Evolutionary conservation across 805 yeast genomes (phyloP).

Genomic region (Isabelozyma gotoi): DNA sequence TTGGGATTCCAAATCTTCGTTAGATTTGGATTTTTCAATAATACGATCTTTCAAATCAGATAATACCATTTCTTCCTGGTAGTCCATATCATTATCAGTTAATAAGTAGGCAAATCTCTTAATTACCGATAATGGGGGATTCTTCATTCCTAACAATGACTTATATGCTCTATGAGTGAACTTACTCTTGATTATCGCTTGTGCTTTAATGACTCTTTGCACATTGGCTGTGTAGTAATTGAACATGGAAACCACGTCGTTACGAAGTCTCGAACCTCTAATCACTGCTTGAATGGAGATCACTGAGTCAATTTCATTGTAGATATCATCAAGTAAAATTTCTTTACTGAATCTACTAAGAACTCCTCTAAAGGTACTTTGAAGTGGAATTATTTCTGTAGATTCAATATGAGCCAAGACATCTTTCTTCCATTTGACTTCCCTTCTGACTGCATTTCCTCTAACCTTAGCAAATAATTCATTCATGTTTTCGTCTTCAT

Average conservation of each 20-base stretch:
- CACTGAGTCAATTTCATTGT: slow-evolving; percentile 40
- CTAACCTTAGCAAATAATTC: slow-evolving; percentile 43
- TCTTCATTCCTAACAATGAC: slow-evolving; percentile 62
- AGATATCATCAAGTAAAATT: slow-evolving; percentile 51
- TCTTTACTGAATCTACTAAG: slow-evolving; percentile 58
- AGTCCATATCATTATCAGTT: slow-evolving; percentile 70
- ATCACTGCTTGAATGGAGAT: slow-evolving; percentile 52
- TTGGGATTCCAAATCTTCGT: slow-evolving; percentile 70
- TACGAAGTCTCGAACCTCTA: slow-evolving; percentile 50
- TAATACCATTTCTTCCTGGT: slow-evolving; percentile 69
- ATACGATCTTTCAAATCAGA: slow-evolving; percentile 68
- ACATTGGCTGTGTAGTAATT: slow-evolving; percentile 55
- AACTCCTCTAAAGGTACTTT: slow-evolving; percentile 64
- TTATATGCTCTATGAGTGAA: slow-evolving; percentile 72
- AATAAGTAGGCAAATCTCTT: slow-evolving; percentile 73
- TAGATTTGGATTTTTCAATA: slow-evolving; percentile 64
- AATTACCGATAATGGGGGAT: slow-evolving; percentile 78
- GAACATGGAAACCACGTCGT: slow-evolving; percentile 25
- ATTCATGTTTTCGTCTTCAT: slow-evolving; percentile 37
- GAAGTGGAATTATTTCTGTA: slow-evolving; percentile 42
- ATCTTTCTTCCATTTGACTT: slow-evolving; percentile 15
- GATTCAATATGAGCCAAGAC: slow-evolving; percentile 13
- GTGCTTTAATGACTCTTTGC: slow-evolving; percentile 66
- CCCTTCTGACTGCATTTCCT: slow-evolving; percentile 39
- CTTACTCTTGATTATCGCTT: slow-evolving; percentile 67